Evolutionary conservation across 345 rosid species (phyloP), one percentile per base, ranked within the genome.

Genomic region (Salix exigua): DNA sequence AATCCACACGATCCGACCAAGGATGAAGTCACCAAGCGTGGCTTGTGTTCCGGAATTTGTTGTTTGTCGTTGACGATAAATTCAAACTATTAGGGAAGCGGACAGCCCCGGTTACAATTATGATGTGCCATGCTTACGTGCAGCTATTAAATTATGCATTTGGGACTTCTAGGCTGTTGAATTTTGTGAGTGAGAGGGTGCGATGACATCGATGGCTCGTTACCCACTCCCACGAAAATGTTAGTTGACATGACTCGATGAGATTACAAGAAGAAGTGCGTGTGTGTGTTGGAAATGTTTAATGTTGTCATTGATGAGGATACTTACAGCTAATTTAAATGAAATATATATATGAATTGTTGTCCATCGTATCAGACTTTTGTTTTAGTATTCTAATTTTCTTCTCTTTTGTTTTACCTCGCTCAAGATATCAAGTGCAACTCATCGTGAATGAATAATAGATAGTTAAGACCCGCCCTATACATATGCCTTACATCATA

Each of bases 1-100:
- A 72, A 37, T 71, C 72, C 82, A 72, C 86, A 75, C 30, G 78
- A 83, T 75, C 86, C 80, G 71, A 68, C 79, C 2, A 35, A 53
- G 64, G 64, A 77, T 26, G 30, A 4, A 9, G 60, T 69, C 72
- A 23, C 23, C 72, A 9, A 21, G 28, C 37, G 18, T 55, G 76
- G 38, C 75, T 66, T 25, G 71, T 53, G 73, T 67, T 58, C 62
- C 62, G 5, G 62, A 51, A 68, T 19, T 31, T 71, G 38, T 44
- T 77, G 23, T 70, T 73, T 53, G 82, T 75, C 48, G 68, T 71
- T 82, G 69, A 46, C 55, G 12, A 40, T 19, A 7, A 9, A n/a
- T n/a, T 55, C 28, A n/a, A 3, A 25, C 1, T 55, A 55, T 4
- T 55, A n/a, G 2, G n/a, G 9, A 55, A n/a, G n/a, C n/a, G n/a